Conservation (phyloP, 1,284 basidiomycete species). For the Termitomyces sp. region DNA sequence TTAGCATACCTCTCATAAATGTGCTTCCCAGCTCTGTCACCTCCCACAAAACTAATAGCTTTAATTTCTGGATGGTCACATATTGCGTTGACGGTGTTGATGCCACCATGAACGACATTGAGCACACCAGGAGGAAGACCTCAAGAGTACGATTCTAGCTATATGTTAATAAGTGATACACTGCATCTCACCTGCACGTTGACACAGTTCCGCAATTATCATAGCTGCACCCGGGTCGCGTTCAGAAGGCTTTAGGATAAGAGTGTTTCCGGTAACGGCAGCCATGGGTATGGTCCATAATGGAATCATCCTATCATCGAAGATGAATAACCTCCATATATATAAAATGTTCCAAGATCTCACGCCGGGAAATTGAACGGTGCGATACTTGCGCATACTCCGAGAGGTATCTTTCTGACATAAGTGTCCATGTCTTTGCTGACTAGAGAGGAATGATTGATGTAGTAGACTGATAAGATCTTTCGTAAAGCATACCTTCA, state of each 20-base stretch:
- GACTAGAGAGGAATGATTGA: slow-evolving; percentile 40
- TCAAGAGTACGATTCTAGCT: slow-evolving; percentile 27
- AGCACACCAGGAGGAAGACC: slow-evolving; percentile 77
- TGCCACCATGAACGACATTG: slow-evolving; percentile 87
- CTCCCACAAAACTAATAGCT: slow-evolving; percentile 97
- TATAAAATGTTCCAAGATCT: slow-evolving; percentile 20
- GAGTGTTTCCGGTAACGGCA: slow-evolving; percentile 88
- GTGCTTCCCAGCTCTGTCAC: slow-evolving; percentile 89
- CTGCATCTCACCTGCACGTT: slow-evolving; percentile 59
- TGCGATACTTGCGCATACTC: slow-evolving; percentile 80
- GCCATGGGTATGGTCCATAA: slow-evolving; percentile 94
- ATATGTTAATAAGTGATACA: background rate
- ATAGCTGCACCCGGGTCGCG: slow-evolving; percentile 95
- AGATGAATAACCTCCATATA: background rate
- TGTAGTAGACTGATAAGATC: background rate
- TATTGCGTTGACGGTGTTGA: slow-evolving; percentile 88
- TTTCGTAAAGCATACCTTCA: slow-evolving; percentile 55
- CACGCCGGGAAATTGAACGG: slow-evolving; percentile 95
- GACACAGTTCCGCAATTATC: slow-evolving; percentile 94
- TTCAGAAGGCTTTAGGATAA: slow-evolving; percentile 94
- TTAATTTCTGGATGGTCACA: slow-evolving; percentile 90
- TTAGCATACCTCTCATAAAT: slow-evolving; percentile 77
- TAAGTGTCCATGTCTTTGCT: slow-evolving; percentile 98
- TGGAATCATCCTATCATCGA: slow-evolving; percentile 82
- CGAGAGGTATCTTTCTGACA: slow-evolving; percentile 72